A percentile compares a stretch with the other conserved stretches of the same genome.
phyloP scores from a whole-genome alignment of 169 alveolate species.

The Prorocentrum cordatum region DNA sequence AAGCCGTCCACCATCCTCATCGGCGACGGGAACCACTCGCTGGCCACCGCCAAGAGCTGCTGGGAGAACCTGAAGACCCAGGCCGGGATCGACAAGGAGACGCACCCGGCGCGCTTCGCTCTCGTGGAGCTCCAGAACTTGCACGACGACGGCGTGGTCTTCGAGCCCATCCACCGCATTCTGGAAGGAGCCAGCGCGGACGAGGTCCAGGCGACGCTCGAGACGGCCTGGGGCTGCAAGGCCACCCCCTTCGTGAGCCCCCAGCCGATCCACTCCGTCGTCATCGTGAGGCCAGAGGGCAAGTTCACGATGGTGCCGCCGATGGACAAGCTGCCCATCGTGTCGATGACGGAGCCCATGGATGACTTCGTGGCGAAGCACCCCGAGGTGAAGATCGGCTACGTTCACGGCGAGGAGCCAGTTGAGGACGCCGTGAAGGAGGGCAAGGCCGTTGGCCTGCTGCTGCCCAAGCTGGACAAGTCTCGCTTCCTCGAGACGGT shows the following conservation, averaged over 20 bases:
- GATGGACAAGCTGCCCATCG: background rate
- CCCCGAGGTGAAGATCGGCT: background rate
- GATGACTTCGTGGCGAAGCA: slow-evolving; percentile 19
- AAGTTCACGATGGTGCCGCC: background rate
- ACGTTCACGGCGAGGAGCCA: slow-evolving; percentile 50
- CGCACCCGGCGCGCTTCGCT: slow-evolving; percentile 75
- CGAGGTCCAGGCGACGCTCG: background rate
- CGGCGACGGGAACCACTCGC: slow-evolving; percentile 77
- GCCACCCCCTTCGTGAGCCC: background rate
- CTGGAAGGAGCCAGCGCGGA: slow-evolving; percentile 64
- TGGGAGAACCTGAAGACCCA: slow-evolving; percentile 70
- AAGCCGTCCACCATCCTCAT: slow-evolving; percentile 38
- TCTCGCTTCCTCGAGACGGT: slow-evolving; percentile 73
- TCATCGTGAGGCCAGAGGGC: background rate
- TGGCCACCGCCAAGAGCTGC: slow-evolving; percentile 75
- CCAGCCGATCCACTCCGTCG: background rate
- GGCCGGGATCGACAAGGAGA: slow-evolving; percentile 67
- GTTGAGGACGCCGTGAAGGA: background rate
- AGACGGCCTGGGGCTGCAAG: background rate
- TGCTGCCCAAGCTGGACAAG: slow-evolving; percentile 69
- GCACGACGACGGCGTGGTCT: slow-evolving; percentile 73
- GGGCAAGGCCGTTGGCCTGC: background rate
- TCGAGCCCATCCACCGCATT: slow-evolving; percentile 76
- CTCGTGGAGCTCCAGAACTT: slow-evolving; percentile 74
- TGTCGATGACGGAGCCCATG: slow-evolving; percentile 21